Evolutionary conservation across 164 flowering plant genomes (phyloP).

Genomic region (Sedum album): DNA sequence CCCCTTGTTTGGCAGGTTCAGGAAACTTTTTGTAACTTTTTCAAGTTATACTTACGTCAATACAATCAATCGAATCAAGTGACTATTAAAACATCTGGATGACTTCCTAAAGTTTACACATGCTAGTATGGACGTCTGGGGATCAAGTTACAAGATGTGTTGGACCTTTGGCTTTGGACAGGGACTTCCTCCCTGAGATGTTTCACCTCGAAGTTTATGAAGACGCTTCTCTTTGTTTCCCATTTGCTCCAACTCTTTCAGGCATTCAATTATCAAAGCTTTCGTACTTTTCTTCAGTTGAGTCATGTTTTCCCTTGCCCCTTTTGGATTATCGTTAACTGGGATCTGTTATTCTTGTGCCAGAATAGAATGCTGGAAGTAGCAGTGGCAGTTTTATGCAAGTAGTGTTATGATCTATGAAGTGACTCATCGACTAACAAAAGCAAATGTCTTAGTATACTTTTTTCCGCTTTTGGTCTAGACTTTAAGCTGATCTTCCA

Average conservation of each 20-base stretch:
- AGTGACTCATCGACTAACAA: neutral
- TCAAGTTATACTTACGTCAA: slow-evolving; percentile 52
- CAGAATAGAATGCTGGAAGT: neutral
- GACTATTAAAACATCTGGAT: neutral
- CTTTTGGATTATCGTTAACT: neutral
- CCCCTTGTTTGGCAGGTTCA: slow-evolving; percentile 37
- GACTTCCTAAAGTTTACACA: neutral
- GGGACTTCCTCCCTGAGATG: too few relatives aligned
- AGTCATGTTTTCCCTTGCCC: too few relatives aligned
- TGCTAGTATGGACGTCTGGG: neutral
- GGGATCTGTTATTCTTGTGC: neutral
- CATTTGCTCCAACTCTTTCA: too few relatives aligned
- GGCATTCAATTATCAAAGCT: neutral
- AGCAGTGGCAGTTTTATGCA: neutral
- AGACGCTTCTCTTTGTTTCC: too few relatives aligned
- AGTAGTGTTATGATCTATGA: neutral
- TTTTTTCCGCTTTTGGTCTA: neutral
- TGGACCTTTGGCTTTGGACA: too few relatives aligned
- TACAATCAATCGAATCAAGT: slow-evolving; percentile 31
- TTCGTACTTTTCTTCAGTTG: too few relatives aligned
- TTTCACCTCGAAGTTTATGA: too few relatives aligned
- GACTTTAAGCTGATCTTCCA: too few relatives aligned
- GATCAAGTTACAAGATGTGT: neutral
- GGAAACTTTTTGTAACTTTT: slow-evolving; percentile 49
- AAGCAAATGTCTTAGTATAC: neutral